phyloP scores from a whole-genome alignment of 2,329 filamentous ascomycete species.

The Zymoseptoria passerinii region DNA sequence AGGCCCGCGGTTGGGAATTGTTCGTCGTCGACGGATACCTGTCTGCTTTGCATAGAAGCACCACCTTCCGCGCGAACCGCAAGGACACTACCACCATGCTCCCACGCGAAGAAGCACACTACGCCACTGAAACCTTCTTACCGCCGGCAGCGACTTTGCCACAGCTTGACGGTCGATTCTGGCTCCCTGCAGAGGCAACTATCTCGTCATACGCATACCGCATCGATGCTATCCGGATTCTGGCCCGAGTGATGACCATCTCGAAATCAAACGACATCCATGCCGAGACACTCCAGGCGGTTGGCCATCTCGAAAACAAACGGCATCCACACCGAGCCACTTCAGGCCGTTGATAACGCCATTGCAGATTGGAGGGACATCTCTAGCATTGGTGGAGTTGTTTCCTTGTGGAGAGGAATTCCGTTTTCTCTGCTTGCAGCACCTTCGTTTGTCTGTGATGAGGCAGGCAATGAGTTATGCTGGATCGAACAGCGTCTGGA shows the following conservation, averaged over 20 bases:
- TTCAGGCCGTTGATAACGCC: constrained; percentile 51
- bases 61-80: constrained; percentile 52
- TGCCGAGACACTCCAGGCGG: constrained; percentile 42
- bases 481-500: background rate
- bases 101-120: constrained; percentile 77
- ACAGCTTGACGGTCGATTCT: constrained; percentile 71
- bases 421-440: background rate
- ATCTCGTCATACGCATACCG: constrained; percentile 84
- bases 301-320: constrained; percentile 44
- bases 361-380: constrained; percentile 47
- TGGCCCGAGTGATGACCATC: constrained; percentile 77
- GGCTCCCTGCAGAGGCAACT: constrained; percentile 57
- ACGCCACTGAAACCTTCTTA: constrained; percentile 36
- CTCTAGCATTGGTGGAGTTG: background rate
- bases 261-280: constrained; percentile 40
- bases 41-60: constrained; percentile 66
- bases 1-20: no score
- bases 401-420: no score
- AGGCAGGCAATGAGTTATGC: background rate
- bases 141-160: constrained; percentile 51
- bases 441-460: background rate
- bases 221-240: constrained; percentile 69
- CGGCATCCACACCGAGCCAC: constrained; percentile 30
- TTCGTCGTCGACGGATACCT: constrained; percentile 79
- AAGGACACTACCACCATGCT: constrained; percentile 60